These are phyloP conservation scores for Agaricus sinodeliciosus DNA, from an alignment of 768 basidiomycete genomes.

Conservation along the genomic window DNA sequence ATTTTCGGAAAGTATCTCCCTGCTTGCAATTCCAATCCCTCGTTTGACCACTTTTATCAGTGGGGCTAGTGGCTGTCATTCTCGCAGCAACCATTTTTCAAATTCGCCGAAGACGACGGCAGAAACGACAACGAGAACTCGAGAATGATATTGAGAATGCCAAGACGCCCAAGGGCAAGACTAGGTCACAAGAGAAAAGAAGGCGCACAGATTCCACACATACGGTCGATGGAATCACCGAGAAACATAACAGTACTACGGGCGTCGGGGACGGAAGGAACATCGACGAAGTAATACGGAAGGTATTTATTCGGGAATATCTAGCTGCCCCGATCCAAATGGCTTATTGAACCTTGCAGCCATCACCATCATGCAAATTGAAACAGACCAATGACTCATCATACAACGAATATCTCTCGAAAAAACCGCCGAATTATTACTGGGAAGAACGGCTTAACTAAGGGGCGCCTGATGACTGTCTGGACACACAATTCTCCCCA, in stretches of 20 bases:
- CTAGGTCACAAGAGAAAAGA: not conserved
- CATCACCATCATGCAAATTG: constrained; percentile 7
- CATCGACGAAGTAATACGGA: too few relatives aligned
- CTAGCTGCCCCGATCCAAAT: not conserved
- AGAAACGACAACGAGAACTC: constrained; percentile 11
- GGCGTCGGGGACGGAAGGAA: too few relatives aligned
- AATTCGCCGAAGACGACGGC: constrained; percentile 16
- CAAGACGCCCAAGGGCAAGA: not conserved
- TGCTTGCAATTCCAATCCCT: not conserved
- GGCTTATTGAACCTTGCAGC: not conserved
- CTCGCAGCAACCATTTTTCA: constrained; percentile 21
- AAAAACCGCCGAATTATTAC: constrained; percentile 25
- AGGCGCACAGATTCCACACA: not conserved
- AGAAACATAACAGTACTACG: too few relatives aligned
- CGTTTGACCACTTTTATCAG: constrained; percentile 9
- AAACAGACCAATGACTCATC: constrained; percentile 16
- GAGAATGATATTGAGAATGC: constrained; percentile 1
- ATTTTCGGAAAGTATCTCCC: constrained; percentile 24
- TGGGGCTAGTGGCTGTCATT: constrained; percentile 20
- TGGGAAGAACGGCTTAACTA: constrained; percentile 18
- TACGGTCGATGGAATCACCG: too few relatives aligned
- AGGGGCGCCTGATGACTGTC: too few relatives aligned
- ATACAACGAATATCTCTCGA: constrained; percentile 20
- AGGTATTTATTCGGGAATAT: not conserved
- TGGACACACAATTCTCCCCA: not conserved